Evolutionary conservation across 2,329 filamentous ascomycete species (phyloP), one percentile per base, ranked within the genome.

Genomic region (Colletotrichum musae): DNA sequence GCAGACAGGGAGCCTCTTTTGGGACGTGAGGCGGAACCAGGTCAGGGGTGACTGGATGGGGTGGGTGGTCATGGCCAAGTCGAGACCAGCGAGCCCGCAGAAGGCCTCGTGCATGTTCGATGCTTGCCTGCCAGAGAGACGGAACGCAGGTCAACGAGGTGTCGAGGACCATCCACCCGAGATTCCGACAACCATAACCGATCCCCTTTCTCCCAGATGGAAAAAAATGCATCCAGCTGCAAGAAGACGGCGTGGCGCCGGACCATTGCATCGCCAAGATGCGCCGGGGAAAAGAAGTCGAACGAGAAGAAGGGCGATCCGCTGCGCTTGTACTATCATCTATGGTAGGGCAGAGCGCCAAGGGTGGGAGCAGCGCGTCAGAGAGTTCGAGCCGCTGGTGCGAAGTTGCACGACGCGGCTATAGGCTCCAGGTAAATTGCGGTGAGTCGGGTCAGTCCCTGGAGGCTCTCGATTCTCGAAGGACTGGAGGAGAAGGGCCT

Each of bases 381-480:
- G 63, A 60, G 53, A 15, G 56, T 10, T 39, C 36, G 45, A 68
- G 36, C n/a, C 67, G 39, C 13, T 57, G 45, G 32, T 36, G 32
- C 32, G 32, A 10, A 36, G 32, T 36, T 36, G 32, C 32, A 36
- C 32, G 10, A 36, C 32, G 15, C 63, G 43, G 50, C 57, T 52
- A 28, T 41, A 26, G 39, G 26, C 64, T 48, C 26, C 57, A 70
- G 28, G 51, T 61, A 68, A 63, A 63, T 53, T 70, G 67, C 62
- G 67, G 66, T 69, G 66, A 65, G 61, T 32, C 16, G 61, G 54
- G 61, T 32, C 53, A 43, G 39, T 68, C 54, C 66, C 66, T 68
- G 61, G 48, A 54, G 18, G 52, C 32, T 52, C 32, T 15, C 21
- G n/a, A 28, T 50, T 43, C 32, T 52, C 28, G 28, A 45, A 36